Conservation (phyloP, 805 yeast genomes). For the Sugiyamaella boreocaroliniensis region DNA sequence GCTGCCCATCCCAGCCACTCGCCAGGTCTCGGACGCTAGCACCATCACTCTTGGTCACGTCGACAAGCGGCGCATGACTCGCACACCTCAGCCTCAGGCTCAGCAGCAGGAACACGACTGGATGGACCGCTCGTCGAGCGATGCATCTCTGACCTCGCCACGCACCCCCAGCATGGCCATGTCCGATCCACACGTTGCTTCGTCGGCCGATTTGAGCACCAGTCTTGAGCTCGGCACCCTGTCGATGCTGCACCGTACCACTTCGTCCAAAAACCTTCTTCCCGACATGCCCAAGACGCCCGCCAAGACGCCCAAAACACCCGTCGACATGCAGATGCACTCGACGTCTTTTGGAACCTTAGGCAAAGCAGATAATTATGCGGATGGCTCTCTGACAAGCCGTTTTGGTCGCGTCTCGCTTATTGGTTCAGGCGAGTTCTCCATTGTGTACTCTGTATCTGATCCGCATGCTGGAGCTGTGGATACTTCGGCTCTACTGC, state of each 20-base stretch:
- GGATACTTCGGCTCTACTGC: slow-evolving; percentile 11
- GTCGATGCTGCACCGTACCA: neutral
- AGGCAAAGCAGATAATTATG: slow-evolving; percentile 8
- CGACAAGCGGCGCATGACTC: neutral
- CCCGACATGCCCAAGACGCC: slow-evolving; percentile 17
- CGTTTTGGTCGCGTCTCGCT: slow-evolving; percentile 61
- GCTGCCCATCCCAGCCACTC: slow-evolving; percentile 12
- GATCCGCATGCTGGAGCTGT: slow-evolving; percentile 18
- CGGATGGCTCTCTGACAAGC: slow-evolving; percentile 32
- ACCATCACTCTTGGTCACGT: slow-evolving; percentile 20
- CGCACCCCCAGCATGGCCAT: slow-evolving; percentile 20
- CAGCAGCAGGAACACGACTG: neutral
- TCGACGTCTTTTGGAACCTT: slow-evolving; percentile 1
- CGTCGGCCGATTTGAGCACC: neutral
- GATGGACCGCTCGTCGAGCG: slow-evolving; percentile 15
- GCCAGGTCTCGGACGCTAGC: slow-evolving; percentile 20
- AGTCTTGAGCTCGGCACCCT: neutral
- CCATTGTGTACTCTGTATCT: slow-evolving; percentile 75
- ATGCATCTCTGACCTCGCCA: slow-evolving; percentile 17
- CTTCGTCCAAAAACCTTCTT: neutral
- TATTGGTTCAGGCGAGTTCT: slow-evolving; percentile 84
- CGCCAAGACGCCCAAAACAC: slow-evolving; percentile 30
- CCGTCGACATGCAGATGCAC: slow-evolving; percentile 12
- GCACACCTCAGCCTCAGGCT: neutral
- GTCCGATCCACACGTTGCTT: slow-evolving; percentile 3